A percentile compares a stretch with the other conserved stretches of the same genome.
These are phyloP conservation scores for Solanum appendiculatum DNA, from an alignment of 257 asterid genomes.

Conservation along the genomic window DNA sequence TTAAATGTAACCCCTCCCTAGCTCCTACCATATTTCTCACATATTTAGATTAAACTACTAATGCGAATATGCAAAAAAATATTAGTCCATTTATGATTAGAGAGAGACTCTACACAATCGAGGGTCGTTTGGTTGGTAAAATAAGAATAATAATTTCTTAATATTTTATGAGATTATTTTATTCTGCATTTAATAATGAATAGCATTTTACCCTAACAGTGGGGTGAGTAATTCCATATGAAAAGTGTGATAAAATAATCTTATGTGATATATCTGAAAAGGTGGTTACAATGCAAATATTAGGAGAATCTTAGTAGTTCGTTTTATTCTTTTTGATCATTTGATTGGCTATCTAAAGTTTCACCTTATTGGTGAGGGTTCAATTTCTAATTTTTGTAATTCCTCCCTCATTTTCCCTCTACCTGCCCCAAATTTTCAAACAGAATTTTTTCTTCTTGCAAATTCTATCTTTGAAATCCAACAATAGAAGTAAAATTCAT, in stretches of 20 bases:
- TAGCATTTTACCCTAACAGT: no score
- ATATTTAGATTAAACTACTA: background rate
- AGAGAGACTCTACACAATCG: background rate
- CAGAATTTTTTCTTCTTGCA: background rate
- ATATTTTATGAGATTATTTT: no score
- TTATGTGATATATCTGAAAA: background rate
- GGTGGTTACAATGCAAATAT: no score
- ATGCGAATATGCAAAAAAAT: background rate
- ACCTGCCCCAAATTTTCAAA: no score
- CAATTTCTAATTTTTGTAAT: no score
- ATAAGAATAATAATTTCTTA: background rate
- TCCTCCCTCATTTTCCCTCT: no score
- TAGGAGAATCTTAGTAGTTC: no score
- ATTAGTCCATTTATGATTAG: background rate
- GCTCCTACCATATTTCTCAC: background rate
- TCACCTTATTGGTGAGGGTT: no score
- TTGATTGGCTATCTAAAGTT: no score
- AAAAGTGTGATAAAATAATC: background rate
- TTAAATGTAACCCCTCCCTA: background rate
- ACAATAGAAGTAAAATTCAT: background rate
- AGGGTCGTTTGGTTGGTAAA: background rate
- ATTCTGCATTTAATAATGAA: background rate
- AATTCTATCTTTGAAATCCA: background rate
- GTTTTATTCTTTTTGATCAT: no score
- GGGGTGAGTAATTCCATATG: background rate